Conservation (phyloP, 768 basidiomycete species). For the Rossbeevera mucosa region DNA sequence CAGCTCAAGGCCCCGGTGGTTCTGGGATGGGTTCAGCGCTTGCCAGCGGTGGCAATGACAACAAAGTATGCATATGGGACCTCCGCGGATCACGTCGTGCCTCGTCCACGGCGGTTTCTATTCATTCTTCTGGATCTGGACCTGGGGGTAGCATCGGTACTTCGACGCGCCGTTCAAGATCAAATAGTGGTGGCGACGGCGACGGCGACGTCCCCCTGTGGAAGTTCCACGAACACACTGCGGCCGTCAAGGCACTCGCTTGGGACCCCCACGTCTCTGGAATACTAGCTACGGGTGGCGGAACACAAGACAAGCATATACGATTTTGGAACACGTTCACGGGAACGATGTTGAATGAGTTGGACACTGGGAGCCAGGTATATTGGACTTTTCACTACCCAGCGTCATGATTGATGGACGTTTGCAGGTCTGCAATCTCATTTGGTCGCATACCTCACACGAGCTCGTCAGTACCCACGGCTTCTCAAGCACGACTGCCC, state of each 20-base stretch:
- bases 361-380: constrained; percentile 96
- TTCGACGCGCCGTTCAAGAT: constrained; percentile 21
- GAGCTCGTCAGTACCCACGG: constrained; percentile 98
- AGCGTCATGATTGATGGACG: constrained; percentile 6
- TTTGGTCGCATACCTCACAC: constrained; percentile 93
- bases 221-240: constrained; percentile 95
- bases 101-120: constrained; percentile 23
- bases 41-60: constrained; percentile 96
- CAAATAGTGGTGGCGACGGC: constrained; percentile 25
- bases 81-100: constrained; percentile 56
- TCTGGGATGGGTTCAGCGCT: constrained; percentile 50
- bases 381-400: neutral
- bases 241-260: constrained; percentile 95
- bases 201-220: constrained; percentile 67
- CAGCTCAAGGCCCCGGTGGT: constrained; percentile 26
- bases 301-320: constrained; percentile 98
- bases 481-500: constrained; percentile 87
- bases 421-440: constrained; percentile 90
- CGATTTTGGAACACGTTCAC: constrained; percentile 94
- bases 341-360: constrained; percentile 78
- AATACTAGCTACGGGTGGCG: constrained; percentile 90
- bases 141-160: constrained; percentile 26
- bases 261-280: constrained; percentile 96
- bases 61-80: constrained; percentile 98
- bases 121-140: constrained; percentile 26